Conservation (phyloP, 345 rosid genomes). For the Geranium brycei region DNA sequence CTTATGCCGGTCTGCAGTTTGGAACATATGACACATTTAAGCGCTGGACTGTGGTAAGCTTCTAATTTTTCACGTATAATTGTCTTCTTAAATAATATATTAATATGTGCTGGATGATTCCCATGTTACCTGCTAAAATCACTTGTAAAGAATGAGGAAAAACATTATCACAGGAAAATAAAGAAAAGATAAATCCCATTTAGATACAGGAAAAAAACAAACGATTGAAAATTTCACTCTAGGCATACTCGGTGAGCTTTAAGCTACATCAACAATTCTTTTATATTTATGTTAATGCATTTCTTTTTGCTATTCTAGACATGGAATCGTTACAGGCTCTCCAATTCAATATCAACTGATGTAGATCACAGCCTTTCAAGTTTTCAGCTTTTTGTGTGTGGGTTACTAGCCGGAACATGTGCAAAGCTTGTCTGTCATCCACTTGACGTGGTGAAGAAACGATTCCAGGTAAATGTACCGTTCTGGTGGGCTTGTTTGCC, state of each 20-base stretch:
- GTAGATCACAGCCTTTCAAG: conserved; percentile 44
- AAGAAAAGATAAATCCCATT: too few species aligned
- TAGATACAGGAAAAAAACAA: too few species aligned
- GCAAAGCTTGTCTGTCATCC: conserved; percentile 99
- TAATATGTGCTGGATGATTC: not conserved
- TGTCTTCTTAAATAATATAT: not conserved
- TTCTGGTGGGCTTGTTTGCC: too few species aligned
- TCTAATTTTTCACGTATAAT: conserved; percentile 2
- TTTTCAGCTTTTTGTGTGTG: conserved; percentile 76
- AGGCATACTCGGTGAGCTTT: too few species aligned
- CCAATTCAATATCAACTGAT: conserved; percentile 13
- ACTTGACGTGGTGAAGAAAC: conserved; percentile 89
- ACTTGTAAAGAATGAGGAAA: too few species aligned
- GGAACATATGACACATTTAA: conserved; percentile 90
- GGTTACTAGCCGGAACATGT: conserved; percentile 88
- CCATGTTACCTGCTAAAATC: too few species aligned
- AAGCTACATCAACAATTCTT: not conserved
- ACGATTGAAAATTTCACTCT: too few species aligned
- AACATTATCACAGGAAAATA: too few species aligned
- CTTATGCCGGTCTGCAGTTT: conserved; percentile 95
- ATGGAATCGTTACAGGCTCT: conserved; percentile 42
- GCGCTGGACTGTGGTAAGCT: conserved; percentile 72
- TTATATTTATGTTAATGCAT: too few species aligned
- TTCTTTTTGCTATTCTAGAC: conserved; percentile 24
- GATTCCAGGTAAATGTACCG: conserved; percentile 54